phyloP scores from a whole-genome alignment of 148 eudicot species.

The Silene conica region DNA sequence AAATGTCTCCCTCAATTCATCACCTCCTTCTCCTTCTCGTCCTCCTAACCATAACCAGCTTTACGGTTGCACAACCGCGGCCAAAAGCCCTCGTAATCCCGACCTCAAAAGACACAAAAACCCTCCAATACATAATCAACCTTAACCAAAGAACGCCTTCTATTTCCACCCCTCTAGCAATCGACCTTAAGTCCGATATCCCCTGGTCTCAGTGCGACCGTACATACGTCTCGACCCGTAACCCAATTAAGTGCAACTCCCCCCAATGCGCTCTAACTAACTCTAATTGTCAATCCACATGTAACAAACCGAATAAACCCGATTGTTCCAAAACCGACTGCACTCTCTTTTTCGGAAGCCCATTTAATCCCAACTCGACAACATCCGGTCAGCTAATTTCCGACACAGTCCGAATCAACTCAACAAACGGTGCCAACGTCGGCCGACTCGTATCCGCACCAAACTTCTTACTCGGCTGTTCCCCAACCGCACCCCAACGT shows the following conservation, averaged over 20 bases:
- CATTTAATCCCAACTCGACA: conserved; percentile 24
- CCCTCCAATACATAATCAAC: conserved; percentile 22
- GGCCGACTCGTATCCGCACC: conserved; percentile 25
- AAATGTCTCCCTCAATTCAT: conserved; percentile 23
- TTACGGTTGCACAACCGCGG: background rate
- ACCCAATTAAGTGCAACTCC: conserved; percentile 3
- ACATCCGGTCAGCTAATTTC: conserved; percentile 25
- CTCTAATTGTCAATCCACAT: background rate
- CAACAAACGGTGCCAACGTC: conserved; percentile 38
- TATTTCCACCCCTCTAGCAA: background rate
- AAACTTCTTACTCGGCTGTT: conserved; percentile 31
- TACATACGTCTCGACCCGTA: conserved; percentile 6
- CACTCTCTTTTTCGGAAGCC: conserved; percentile 27
- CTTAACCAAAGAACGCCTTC: conserved; percentile 21
- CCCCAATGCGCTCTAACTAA: conserved; percentile 14
- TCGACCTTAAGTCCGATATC: conserved; percentile 8
- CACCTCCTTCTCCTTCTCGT: conserved; percentile 13
- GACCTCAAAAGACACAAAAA: conserved; percentile 12
- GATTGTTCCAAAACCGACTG: conserved; percentile 21
- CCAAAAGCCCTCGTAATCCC: conserved; percentile 19
- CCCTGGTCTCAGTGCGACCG: conserved; percentile 15
- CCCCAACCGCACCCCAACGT: conserved; percentile 10
- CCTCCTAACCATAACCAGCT: conserved; percentile 2
- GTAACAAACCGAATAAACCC: background rate
- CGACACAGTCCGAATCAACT: conserved; percentile 31